Percentiles rank a stretch among this genome's conserved stretches.
phyloP scores from a whole-genome alignment of 129 eudicot species.

The Daucus carota region DNA sequence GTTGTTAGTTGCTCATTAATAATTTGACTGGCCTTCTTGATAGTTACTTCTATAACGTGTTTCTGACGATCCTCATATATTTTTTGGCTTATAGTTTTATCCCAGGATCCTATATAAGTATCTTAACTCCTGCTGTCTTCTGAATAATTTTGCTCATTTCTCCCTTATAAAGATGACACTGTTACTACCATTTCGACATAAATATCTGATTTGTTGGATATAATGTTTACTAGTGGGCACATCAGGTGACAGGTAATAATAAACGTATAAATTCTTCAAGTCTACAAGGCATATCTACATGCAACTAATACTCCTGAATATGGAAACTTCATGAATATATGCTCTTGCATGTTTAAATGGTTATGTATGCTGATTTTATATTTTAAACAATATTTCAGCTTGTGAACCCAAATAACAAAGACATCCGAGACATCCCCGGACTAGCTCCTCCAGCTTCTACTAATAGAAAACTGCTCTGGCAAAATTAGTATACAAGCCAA shows the following conservation, averaged over 20 bases:
- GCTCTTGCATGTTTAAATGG: not conserved
- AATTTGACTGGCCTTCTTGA: not conserved
- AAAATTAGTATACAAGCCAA: conserved; percentile 16
- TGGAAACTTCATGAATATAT: not conserved
- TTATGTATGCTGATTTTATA: conserved; percentile 1
- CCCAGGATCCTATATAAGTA: not conserved
- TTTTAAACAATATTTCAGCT: conserved; percentile 33
- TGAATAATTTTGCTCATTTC: not conserved
- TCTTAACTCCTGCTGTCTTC: not conserved
- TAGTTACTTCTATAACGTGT: not conserved
- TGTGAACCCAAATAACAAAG: conserved; percentile 81
- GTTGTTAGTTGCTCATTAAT: not conserved
- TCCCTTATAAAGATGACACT: not conserved
- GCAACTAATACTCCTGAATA: not conserved
- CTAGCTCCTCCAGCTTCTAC: conserved; percentile 64
- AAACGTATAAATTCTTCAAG: not conserved
- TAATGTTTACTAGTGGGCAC: not conserved
- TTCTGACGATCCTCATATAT: not conserved
- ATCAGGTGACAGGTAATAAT: too few species aligned
- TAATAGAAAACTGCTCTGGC: conserved; percentile 59
- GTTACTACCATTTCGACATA: not conserved
- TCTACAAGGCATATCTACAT: not conserved
- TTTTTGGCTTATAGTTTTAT: not conserved
- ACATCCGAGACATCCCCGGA: conserved; percentile 87
- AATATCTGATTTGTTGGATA: not conserved